Evolutionary conservation across 1,284 basidiomycete genomes (phyloP), one percentile per base, ranked within the genome.

Genomic region (Austropuccinia psidii): DNA sequence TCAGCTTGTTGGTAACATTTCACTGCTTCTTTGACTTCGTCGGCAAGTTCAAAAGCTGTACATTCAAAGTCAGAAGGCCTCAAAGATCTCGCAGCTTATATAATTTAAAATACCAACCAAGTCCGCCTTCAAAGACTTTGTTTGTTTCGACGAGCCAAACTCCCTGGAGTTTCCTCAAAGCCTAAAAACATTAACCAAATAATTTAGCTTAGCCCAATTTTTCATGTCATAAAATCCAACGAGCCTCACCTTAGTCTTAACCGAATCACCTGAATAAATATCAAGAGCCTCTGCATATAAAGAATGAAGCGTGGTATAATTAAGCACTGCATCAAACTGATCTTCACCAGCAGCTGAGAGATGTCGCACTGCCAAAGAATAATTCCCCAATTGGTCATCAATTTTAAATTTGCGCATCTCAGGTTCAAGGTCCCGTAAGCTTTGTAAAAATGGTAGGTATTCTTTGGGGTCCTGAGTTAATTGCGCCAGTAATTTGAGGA

Each of bases 391-490:
- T 80, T 97, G 88, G 79, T 98, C 93, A 79, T 99, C 94, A 76
- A 99, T 98, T 76, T 86, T 86, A 83, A 92, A 97, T 45, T 87
- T 84, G 78, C 98, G 94, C 78, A 95, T 91, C 79, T 87, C 85
- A 69, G 86, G 87, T 55, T 91, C 89, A 75, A 96, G 83, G 0
- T 88, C 85, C 9, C 91, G 87, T 13, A 99, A 84, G 77, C 94
- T 91, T 17, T 93, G 87, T 65, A 99, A 84, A 86, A 98, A 98
- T 0, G 96, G 94, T 0, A 99, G 86, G 79, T 98, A 99, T 81
- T 99, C 96, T 78, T 94, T 87, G 7, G 96, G 96, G 81, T 99
- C 95, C 90, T 96, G 79, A 27, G 17, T 33, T 19, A 24, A 27
- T 5, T 21, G 1, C 31, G 1, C 43, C 19, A n/a, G 43, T 29